These are phyloP conservation scores for Digitaria exilis DNA, from an alignment of 202 grass and related monocot genomes.

Conservation along the genomic window DNA sequence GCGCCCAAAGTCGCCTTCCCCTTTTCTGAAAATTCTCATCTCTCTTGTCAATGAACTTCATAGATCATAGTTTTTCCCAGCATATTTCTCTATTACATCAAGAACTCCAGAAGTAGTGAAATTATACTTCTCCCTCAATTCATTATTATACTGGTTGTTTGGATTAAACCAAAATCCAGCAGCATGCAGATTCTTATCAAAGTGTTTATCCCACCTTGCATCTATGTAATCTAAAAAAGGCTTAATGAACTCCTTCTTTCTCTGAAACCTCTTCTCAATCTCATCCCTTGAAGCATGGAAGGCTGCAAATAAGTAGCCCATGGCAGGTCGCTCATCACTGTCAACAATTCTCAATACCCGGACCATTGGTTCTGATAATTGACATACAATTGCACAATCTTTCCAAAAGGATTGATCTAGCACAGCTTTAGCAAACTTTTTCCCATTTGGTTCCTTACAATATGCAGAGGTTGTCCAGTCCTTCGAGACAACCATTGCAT, in stretches of 20 bases:
- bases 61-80: not conserved
- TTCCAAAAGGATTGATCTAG: not conserved
- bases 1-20: not conserved
- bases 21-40: not conserved
- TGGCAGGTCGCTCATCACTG: not conserved
- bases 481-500: not conserved
- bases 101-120: not conserved
- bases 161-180: slow-evolving; percentile 12
- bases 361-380: slow-evolving; percentile 4
- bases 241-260: not conserved
- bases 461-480: not conserved
- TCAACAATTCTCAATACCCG: not conserved
- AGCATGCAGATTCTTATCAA: slow-evolving; percentile 3
- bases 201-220: not conserved
- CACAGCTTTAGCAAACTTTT: not conserved
- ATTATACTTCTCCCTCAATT: not conserved
- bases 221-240: not conserved
- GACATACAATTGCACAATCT: slow-evolving; percentile 16
- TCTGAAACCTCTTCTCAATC: slow-evolving; percentile 8
- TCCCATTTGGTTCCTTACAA: not conserved
- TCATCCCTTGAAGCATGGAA: slow-evolving; percentile 1
- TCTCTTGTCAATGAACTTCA: not conserved
- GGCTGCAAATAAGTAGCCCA: slow-evolving; percentile 4
- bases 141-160: not conserved
- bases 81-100: not conserved